phyloP scores from a whole-genome alignment of 805 yeast species.

The Brettanomyces bruxellensis region DNA sequence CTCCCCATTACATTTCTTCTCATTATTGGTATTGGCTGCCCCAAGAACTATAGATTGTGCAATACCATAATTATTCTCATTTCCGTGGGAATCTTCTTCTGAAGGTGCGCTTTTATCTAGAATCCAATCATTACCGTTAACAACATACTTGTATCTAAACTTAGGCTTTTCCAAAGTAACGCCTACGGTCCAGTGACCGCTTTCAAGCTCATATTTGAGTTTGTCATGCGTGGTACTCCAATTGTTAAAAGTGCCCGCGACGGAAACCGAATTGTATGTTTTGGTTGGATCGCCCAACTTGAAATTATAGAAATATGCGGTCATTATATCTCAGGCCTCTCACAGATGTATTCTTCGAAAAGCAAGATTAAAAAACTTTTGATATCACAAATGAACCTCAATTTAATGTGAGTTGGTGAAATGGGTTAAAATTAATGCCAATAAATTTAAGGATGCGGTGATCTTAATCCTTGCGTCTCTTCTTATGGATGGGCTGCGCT shows the following conservation, averaged over 20 bases:
- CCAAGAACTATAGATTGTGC: slow-evolving; percentile 1
- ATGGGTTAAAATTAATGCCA: no score
- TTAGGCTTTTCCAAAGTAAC: slow-evolving; percentile 1
- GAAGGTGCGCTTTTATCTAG: slow-evolving; percentile 13
- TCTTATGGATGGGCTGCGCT: no score
- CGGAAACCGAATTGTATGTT: slow-evolving; percentile 7
- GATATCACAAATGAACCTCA: no score
- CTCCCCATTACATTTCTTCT: background rate
- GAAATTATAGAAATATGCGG: slow-evolving; percentile 1
- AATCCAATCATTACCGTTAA: slow-evolving; percentile 19
- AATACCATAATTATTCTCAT: slow-evolving; percentile 17
- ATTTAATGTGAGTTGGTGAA: no score
- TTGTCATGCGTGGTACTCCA: slow-evolving; percentile 8
- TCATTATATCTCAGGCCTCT: background rate
- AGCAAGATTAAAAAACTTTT: no score
- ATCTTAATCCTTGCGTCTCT: no score
- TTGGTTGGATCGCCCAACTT: slow-evolving; percentile 6
- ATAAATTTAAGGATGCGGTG: no score
- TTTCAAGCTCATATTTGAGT: slow-evolving; percentile 4
- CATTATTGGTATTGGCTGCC: background rate
- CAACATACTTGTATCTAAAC: slow-evolving; percentile 21
- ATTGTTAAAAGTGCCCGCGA: slow-evolving; percentile 14
- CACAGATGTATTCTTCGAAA: no score
- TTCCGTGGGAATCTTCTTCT: slow-evolving; percentile 19
- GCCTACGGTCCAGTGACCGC: slow-evolving; percentile 3